A percentile compares a stretch with the other conserved stretches of the same genome.
Conservation (phyloP, 1,284 basidiomycete genomes). For the Microbotryomycetes sp. region DNA sequence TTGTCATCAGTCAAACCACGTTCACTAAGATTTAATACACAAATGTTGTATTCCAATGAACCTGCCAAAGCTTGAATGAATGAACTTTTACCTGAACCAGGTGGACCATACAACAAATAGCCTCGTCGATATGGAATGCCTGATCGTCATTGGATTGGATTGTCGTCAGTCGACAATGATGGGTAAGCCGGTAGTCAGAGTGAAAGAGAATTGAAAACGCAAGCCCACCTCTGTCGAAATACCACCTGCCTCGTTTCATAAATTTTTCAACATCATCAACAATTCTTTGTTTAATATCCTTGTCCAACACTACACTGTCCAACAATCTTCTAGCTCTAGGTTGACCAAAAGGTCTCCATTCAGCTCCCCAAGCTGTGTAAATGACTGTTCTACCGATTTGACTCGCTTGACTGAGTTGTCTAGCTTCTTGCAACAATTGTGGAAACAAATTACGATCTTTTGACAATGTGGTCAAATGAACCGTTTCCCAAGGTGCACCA, state of each 20-base stretch:
- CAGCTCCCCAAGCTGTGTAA: constrained; percentile 91
- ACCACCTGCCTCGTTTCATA: constrained; percentile 81
- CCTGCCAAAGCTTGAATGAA: constrained; percentile 98
- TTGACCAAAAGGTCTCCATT: constrained; percentile 94
- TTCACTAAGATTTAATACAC: constrained; percentile 91
- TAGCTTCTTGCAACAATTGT: constrained; percentile 73
- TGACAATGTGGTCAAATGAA: constrained; percentile 87
- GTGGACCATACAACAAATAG: constrained; percentile 90
- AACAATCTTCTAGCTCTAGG: constrained; percentile 82
- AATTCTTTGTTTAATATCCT: constrained; percentile 71
- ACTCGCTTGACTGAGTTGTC: constrained; percentile 73
- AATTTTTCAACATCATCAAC: constrained; percentile 76
- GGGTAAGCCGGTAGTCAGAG: not conserved
- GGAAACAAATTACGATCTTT: constrained; percentile 77
- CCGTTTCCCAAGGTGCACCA: constrained; percentile 94
- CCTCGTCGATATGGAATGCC: constrained; percentile 96
- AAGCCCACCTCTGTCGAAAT: constrained; percentile 79
- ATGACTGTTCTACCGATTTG: constrained; percentile 94
- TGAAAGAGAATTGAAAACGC: not conserved
- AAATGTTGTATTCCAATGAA: constrained; percentile 87
- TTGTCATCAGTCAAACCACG: constrained; percentile 95
- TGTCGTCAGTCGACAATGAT: not conserved
- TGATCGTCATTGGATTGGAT: constrained; percentile 43
- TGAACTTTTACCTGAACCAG: constrained; percentile 95
- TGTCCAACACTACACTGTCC: constrained; percentile 80